Evolutionary conservation across 495 filamentous ascomycete genomes (phyloP).

Genomic region (Lasiosphaeria hispida): DNA sequence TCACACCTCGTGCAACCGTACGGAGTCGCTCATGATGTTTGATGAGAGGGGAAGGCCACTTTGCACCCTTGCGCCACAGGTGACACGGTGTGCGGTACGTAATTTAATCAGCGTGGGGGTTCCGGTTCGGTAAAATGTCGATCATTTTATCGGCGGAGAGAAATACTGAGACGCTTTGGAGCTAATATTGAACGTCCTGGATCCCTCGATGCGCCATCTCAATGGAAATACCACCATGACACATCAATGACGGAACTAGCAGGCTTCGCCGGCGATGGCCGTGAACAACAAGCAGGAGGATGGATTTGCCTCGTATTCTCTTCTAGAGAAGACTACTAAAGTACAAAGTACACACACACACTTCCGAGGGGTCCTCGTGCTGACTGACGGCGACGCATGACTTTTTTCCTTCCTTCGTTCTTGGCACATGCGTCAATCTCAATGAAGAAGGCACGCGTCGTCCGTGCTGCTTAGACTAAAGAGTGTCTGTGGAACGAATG

Average conservation of each 20-base stretch:
- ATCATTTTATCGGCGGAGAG: constrained; percentile 11
- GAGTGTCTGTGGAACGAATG: too few relatives aligned
- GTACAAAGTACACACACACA: background rate
- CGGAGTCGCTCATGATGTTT: background rate
- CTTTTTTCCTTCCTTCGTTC: background rate
- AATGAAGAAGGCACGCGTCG: background rate
- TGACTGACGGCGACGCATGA: constrained; percentile 5
- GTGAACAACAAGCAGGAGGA: background rate
- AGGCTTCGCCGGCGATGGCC: background rate
- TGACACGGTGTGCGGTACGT: constrained; percentile 9
- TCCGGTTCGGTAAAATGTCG: constrained; percentile 11
- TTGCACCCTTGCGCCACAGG: background rate
- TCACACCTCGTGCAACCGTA: background rate
- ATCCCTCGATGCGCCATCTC: background rate
- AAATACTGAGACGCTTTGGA: background rate
- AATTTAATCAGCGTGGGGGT: constrained; percentile 19
- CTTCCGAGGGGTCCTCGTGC: constrained; percentile 4
- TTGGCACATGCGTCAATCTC: constrained; percentile 8
- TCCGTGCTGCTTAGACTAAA: too few relatives aligned
- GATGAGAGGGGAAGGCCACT: background rate
- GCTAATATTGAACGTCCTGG: constrained; percentile 2
- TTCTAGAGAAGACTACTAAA: too few relatives aligned
- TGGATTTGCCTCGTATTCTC: background rate
- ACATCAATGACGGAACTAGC: background rate
- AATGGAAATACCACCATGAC: too few relatives aligned